Evolutionary conservation across 495 filamentous ascomycete genomes (phyloP), one percentile per base, ranked within the genome.

Genomic region (Neurospora sp.): DNA sequence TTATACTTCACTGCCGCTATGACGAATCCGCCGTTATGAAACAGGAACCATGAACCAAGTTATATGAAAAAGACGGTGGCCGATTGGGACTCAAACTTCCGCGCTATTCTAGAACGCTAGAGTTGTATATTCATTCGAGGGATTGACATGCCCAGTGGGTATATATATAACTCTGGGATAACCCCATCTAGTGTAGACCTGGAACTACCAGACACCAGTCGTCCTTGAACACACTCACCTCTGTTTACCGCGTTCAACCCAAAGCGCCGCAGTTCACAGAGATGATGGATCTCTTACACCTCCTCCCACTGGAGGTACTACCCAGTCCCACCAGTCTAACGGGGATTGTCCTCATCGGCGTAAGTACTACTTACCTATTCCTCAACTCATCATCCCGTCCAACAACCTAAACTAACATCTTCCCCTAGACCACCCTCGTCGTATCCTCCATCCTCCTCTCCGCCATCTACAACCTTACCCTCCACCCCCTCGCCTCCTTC

Each of bases 401-500:
- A 53, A 20, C 9, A 27, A 27, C 35, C 35, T 37, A 37, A 35
- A 5, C 45, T 53, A 10, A 22, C n/a, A 0, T 10, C 3, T 6
- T 65, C 9, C 72, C 42, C 18, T 31, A 61, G 53, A 35, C 27
- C 22, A 1, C 14, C 27, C 27, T 35, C 12, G 5, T 61, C 5
- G 0, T 35, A 16, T 35, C 27, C 0, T 61, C 0, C 48, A 3
- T 31, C 45, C 2, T 72, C 65, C 16, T 39, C 42, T 12, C 3
- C 1, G 9, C 76, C 16, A 74, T 86, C 71, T 88, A 88, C 75
- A 82, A 84, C 41, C 77, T 88, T 39, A 85, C 78, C 72, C 82
- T 85, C 74, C 86, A 87, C 68, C 87, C 87, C 0, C 82, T 89
- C 18, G 65, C 77, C 20, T 77, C 76, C 3, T 85, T 85, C 74